phyloP scores from a whole-genome alignment of 1,284 basidiomycete species.

The Heterobasidion annosum region DNA sequence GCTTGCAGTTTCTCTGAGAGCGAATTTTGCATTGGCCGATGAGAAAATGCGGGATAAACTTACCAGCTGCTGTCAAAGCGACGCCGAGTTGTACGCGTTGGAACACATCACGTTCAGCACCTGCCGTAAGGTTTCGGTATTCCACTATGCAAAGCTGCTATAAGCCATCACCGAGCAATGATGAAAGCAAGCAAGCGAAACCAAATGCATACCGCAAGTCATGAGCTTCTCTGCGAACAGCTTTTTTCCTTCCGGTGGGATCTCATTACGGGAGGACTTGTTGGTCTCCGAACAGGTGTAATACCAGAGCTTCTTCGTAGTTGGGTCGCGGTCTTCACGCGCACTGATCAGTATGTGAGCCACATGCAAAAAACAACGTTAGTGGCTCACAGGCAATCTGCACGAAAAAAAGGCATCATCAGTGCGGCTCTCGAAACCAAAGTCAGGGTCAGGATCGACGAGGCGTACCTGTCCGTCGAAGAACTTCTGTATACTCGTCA shows the following conservation, averaged over 20 bases:
- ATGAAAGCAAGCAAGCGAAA: not conserved
- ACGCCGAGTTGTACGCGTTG: constrained; percentile 72
- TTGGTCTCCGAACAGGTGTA: constrained; percentile 39
- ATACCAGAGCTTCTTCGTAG: constrained; percentile 50
- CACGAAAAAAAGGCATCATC: not conserved
- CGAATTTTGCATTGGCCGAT: not conserved
- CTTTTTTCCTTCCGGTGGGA: constrained; percentile 40
- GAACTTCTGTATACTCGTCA: constrained; percentile 67
- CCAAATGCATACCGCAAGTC: constrained; percentile 43
- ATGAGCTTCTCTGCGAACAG: constrained; percentile 44
- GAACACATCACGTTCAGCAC: constrained; percentile 62
- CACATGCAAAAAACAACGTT: no score
- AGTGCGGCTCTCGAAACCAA: not conserved
- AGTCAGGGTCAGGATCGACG: not conserved
- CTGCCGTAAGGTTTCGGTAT: constrained; percentile 37
- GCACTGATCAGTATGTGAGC: not conserved
- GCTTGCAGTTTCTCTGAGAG: constrained; percentile 63
- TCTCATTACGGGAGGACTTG: constrained; percentile 30
- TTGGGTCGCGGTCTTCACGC: constrained; percentile 33
- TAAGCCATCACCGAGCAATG: not conserved
- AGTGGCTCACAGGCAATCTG: constrained; percentile 28
- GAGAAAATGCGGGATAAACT: constrained; percentile 2
- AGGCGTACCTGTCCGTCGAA: constrained; percentile 54
- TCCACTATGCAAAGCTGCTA: constrained; percentile 35
- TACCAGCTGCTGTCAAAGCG: constrained; percentile 58